Percentiles rank a stretch among this genome's conserved stretches.
These are phyloP conservation scores for Lactarius pseudohatsudake DNA, from an alignment of 768 basidiomycete species.

Conservation along the genomic window DNA sequence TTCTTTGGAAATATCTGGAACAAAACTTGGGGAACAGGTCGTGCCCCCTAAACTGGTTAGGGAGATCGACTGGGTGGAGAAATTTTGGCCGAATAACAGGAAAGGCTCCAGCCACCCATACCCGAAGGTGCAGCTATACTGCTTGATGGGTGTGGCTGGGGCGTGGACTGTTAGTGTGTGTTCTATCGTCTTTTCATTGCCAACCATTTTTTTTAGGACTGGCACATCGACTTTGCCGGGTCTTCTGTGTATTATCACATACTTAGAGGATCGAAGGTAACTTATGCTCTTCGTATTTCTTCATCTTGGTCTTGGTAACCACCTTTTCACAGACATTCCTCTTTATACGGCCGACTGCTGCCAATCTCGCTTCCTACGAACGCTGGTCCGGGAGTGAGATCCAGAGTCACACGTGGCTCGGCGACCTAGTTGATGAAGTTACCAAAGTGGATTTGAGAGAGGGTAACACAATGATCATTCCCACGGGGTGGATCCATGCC, in stretches of 20 bases:
- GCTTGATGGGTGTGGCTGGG: slow-evolving; percentile 90
- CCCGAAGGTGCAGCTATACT: slow-evolving; percentile 95
- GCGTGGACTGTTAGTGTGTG: slow-evolving; percentile 82
- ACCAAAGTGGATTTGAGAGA: slow-evolving; percentile 72
- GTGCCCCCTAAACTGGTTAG: slow-evolving; percentile 80
- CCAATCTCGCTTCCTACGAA: slow-evolving; percentile 88
- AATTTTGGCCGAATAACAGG: slow-evolving; percentile 83
- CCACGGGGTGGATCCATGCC: slow-evolving; percentile 97
- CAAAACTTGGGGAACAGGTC: slow-evolving; percentile 73
- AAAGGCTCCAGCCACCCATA: slow-evolving; percentile 68
- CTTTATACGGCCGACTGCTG: slow-evolving; percentile 86
- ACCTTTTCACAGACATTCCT: slow-evolving; percentile 72
- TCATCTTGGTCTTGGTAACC: not conserved
- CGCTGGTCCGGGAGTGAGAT: slow-evolving; percentile 91
- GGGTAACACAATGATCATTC: slow-evolving; percentile 92
- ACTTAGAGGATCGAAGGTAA: slow-evolving; percentile 77
- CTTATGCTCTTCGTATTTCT: slow-evolving; percentile 22
- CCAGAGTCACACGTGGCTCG: slow-evolving; percentile 87
- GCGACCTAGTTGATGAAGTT: slow-evolving; percentile 90
- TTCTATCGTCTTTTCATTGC: slow-evolving; percentile 1
- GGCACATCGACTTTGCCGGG: slow-evolving; percentile 98
- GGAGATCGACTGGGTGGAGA: slow-evolving; percentile 96
- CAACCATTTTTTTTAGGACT: slow-evolving; percentile 61
- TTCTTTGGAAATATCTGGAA: slow-evolving; percentile 89
- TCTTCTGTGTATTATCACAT: slow-evolving; percentile 98